Evolutionary conservation across 805 yeast species (phyloP).

Genomic region (Metschnikowia bowlesiae): DNA sequence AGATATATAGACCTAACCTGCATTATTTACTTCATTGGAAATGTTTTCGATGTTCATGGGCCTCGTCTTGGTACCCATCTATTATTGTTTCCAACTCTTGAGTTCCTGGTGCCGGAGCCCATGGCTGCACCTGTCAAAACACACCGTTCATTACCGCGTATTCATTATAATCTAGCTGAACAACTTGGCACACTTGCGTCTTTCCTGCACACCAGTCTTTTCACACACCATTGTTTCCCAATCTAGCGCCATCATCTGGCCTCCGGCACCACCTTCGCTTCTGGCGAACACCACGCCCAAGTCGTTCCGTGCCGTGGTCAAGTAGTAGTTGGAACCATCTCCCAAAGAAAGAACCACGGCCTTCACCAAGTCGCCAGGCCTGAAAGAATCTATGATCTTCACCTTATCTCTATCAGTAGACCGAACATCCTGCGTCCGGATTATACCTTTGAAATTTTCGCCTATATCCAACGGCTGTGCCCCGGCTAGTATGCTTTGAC

Average conservation of each 20-base stretch:
- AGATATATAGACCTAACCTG: background rate
- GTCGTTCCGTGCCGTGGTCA: slow-evolving; percentile 86
- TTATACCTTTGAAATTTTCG: slow-evolving; percentile 82
- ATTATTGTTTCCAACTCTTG: background rate
- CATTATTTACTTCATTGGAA: background rate
- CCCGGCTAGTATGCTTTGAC: slow-evolving; percentile 35
- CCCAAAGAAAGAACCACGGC: slow-evolving; percentile 85
- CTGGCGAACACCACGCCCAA: slow-evolving; percentile 91
- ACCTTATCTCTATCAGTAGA: slow-evolving; percentile 89
- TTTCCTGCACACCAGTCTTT: slow-evolving; percentile 66
- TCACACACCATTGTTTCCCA: slow-evolving; percentile 94
- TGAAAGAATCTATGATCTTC: slow-evolving; percentile 69
- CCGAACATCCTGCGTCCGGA: slow-evolving; percentile 83
- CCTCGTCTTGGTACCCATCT: too few relatives aligned
- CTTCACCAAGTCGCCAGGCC: slow-evolving; percentile 89
- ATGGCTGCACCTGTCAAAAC: too few relatives aligned
- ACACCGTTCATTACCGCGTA: too few relatives aligned
- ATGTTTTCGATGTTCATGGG: background rate
- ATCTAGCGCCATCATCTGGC: slow-evolving; percentile 80
- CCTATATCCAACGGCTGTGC: slow-evolving; percentile 64
- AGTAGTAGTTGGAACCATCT: slow-evolving; percentile 87
- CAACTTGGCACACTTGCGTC: slow-evolving; percentile 91
- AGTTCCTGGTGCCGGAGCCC: too few relatives aligned
- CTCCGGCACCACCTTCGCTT: slow-evolving; percentile 64
- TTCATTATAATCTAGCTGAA: slow-evolving; percentile 24